These are phyloP conservation scores for Daldinia caldariorum DNA, from an alignment of 495 filamentous ascomycete species.

Conservation along the genomic window DNA sequence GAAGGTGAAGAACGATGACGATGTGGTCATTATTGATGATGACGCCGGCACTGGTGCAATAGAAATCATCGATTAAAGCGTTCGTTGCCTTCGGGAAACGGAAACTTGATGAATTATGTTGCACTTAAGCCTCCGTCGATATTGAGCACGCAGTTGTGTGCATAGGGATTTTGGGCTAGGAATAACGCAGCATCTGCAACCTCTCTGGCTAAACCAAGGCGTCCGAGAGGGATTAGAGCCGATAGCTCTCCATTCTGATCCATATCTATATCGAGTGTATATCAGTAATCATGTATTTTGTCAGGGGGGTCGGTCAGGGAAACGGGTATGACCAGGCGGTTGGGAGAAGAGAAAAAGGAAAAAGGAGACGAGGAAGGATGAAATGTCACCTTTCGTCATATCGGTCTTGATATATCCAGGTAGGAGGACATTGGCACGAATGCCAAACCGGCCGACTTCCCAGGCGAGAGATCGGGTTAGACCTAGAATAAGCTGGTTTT, in stretches of 20 bases:
- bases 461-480: conserved; percentile 75
- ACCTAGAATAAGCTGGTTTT: conserved; percentile 47
- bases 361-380: conserved; percentile 28
- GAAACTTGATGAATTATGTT: conserved; percentile 48
- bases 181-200: conserved; percentile 85
- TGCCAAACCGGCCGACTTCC: conserved; percentile 65
- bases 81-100: neutral
- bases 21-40: conserved; percentile 62
- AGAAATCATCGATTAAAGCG: conserved; percentile 70
- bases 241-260: conserved; percentile 44
- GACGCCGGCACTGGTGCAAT: conserved; percentile 73
- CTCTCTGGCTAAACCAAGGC: conserved; percentile 74
- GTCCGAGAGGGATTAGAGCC: conserved; percentile 68
- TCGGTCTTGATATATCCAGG: conserved; percentile 84
- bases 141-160: conserved; percentile 85
- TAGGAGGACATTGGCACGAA: conserved; percentile 82
- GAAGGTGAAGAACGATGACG: conserved; percentile 58
- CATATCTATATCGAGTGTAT: conserved; percentile 48
- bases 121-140: conserved; percentile 87
- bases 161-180: conserved; percentile 78
- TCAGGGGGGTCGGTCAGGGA: conserved; percentile 11
- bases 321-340: conserved; percentile 5
- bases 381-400: conserved; percentile 72
- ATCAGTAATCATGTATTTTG: conserved; percentile 45
- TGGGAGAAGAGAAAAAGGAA: conserved; percentile 9